Evolutionary conservation across 2,329 filamentous ascomycete species (phyloP), one percentile per base, ranked within the genome.

Genomic region (Penicillium vulpinum): DNA sequence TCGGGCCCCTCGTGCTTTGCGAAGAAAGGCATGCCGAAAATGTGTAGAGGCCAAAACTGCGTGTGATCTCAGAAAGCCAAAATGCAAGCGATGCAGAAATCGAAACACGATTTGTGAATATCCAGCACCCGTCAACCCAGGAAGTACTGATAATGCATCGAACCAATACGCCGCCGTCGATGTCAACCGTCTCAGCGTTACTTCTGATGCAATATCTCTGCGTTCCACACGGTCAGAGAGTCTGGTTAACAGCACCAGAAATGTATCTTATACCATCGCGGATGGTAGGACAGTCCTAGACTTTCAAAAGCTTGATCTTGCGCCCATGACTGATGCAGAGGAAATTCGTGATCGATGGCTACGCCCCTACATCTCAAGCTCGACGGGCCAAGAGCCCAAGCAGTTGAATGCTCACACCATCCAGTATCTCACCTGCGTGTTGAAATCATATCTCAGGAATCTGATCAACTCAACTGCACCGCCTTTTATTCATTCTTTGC

Each of bases 281-380:
- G 35, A 29, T 29, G 22, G 8, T 50, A 35, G n/a, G 11, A 24
- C 13, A 10, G n/a, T 3, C 4, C n/a, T 49, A 2, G 9, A 49
- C 46, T 49, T 9, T 9, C 40, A 28, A 4, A 2, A 46, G 11
- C 18, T 65, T 8, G 57, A 63, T 21, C 51, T 70, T 2, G 50
- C 55, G 1, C 59, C 65, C 5, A 61, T 60, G n/a, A 18, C 50
- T 0, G 63, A 64, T 55, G 65, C 60, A 18, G 41, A 31, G 24
- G 58, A 67, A 31, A 70, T 72, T n/a, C 63, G 66, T 0, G 62
- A 70, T 51, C 61, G 66, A 38, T 71, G 69, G 69, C 38, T 71
- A 21, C 57, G 64, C 13, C 58, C 66, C 4, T 71, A 66, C 41
- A 47, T 67, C 4, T 31, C 67, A 1, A 45, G 63, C 5, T 55